phyloP scores from a whole-genome alignment of 2,329 filamentous ascomycete species.

The Diaporthe ilicicola region DNA sequence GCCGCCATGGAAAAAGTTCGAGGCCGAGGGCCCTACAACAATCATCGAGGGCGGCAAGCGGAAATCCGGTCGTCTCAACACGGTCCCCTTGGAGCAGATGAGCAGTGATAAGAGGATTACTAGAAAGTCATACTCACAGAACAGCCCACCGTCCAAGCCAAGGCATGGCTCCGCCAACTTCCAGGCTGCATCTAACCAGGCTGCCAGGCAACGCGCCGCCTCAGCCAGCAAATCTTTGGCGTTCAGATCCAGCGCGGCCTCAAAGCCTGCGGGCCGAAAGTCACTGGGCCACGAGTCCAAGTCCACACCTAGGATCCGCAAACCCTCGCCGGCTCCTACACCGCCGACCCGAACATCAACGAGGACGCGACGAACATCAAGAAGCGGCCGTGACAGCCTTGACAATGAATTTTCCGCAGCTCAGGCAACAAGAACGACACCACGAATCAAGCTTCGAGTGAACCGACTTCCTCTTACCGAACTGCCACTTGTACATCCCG shows the following conservation, averaged over 20 bases:
- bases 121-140: conserved; percentile 51
- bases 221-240: conserved; percentile 42
- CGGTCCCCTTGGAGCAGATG: conserved; percentile 61
- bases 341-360: conserved; percentile 34
- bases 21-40: conserved; percentile 86
- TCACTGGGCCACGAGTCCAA: conserved; percentile 35
- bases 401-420: conserved; percentile 39
- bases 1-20: conserved; percentile 91
- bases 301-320: conserved; percentile 32
- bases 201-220: conserved; percentile 41
- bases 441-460: conserved; percentile 29
- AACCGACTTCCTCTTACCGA: conserved; percentile 42
- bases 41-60: conserved; percentile 78
- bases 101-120: conserved; percentile 61
- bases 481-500: conserved; percentile 68
- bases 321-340: conserved; percentile 48
- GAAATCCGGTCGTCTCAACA: conserved; percentile 72
- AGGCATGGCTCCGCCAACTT: conserved; percentile 40
- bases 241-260: conserved; percentile 9
- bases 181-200: conserved; percentile 36
- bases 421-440: conserved; percentile 23
- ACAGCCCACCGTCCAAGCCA: conserved; percentile 42
- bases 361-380: conserved; percentile 42
- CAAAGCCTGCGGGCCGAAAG: conserved; percentile 28
- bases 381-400: conserved; percentile 39